Base-by-base conservation (phyloP, 257 asterid genomes). In the Lycium barbarum region DNA sequence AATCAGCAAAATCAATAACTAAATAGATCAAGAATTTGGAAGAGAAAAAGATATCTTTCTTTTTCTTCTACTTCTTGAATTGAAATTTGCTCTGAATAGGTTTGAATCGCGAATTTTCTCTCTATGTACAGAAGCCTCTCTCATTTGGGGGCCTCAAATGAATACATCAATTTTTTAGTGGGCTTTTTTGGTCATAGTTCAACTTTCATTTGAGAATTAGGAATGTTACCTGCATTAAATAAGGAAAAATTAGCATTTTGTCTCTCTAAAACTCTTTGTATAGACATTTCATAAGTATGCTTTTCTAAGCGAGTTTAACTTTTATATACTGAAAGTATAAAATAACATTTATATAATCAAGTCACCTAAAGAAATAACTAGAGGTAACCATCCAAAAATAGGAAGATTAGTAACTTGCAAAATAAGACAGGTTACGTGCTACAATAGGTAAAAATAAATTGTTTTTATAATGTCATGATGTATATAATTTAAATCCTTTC, bases 71-170 rank as follows among this genome's bases (percentile, higher is more conserved):
- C 57, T 61, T 54, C 81, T 68, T 68, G 80, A 70, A 68, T 68
- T 6, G 43, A 35, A 58, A 68, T 33, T 2, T 49, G 68, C 2
- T 82, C 81, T 67, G 71, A 73, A 61, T 84, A 66, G 15, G 80
- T 81, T 79, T 89, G 79, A 84, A 81, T 80, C 58, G 76, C 88
- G 73, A 83, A 59, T 68, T 81, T 84, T 84, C 57, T 68, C 79
- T 83, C 66, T 92, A 93, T 92, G 59, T 91, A 92, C 98, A 91
- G 93, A 93, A 90, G 97, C 98, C 98, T 91, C 98, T 90, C 97
- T 91, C 91, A 85, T 59, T 88, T 78, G 91, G 94, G 95, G 97
- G 97, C 95, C 90, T 90, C 95, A 87, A 88, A 87, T 87, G 40
- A 88, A 91, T 89, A 83, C 84, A 87, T 89, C 85, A 88, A 91